Base-by-base conservation (phyloP, 2,329 filamentous ascomycete genomes). In the Xylaria hypoxylon region DNA sequence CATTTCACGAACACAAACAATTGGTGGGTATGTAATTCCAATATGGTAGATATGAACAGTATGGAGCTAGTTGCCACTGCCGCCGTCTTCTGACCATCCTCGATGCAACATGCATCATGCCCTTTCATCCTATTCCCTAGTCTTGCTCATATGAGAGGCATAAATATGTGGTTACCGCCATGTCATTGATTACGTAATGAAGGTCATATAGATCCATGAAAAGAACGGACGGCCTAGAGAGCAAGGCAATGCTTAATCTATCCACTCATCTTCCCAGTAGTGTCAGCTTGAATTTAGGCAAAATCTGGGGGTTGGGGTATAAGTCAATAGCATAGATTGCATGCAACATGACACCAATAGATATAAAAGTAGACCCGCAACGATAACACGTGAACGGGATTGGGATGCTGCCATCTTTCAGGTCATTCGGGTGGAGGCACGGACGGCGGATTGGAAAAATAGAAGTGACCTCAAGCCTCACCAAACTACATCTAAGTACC, bases 291-390 rank as follows among this genome's bases (percentile, higher is more conserved):
- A 1, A 57, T 63, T 63, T 57, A 57, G 52, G 52, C 60, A 51
- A 38, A 56, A 63, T 51, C 11, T 26, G 35, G 24, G 28, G 28
- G 45, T 58, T 63, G 60, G 60, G 31, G 52, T 58, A 62, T 10
- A 17, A 6, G n/a, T 45, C 11, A 33, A 47, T 22, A 26, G 50
- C 7, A 33, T 24, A 35, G 3, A 6, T 28, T 28, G 19, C 6
- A 24, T 19, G 10, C 44, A 40, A 47, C 28, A 48, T n/a, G 26
- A 24, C 6, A 44, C 35, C 24, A 28, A n/a, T 19, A 38, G 6
- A n/a, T 5, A 52, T 26, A 48, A 48, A 8, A 38, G 4, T 35
- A 59, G 28, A 52, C 33, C 22, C 19, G 44, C 22, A 47, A 48
- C 26, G 10, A 48, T 31, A 35, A 13, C 19, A 28, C n/a, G 26